Evolutionary conservation across 345 rosid genomes (phyloP), one percentile per base, ranked within the genome.

Genomic region (Clausena lansium): DNA sequence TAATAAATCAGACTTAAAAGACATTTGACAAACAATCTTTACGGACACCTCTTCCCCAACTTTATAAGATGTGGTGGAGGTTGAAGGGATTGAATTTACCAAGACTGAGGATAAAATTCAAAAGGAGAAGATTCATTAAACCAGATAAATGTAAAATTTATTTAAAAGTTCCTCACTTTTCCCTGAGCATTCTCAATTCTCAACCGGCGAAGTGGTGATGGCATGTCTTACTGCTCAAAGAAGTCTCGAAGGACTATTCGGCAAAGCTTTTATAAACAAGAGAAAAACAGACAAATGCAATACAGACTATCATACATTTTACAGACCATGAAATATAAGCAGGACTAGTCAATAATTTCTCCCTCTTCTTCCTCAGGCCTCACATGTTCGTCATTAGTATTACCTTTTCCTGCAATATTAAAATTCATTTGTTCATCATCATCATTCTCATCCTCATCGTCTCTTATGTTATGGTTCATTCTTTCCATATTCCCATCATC

Each of bases 361-460:
- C 91, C 95, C 79, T 89, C 94, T 74, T 83, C 93, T 68, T 77
- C 86, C 58, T 72, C 87, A 25, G 67, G n/a, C n/a, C 13, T 77
- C 9, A 28, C 58, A 32, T 52, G 24, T 74, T 80, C 75, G 15
- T 33, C 70, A 15, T 22, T 35, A 17, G 57, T n/a, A 25, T 15
- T 70, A 39, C 5, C 54, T 24, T 73, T 78, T 70, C 67, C 85
- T 61, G 25, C 6, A 0, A 39, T 74, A 58, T 19, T 15, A 55
- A 58, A 10, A 27, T 38, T 59, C 60, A n/a, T 65, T 69, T 63
- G 67, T 55, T 79, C 79, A 24, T 20, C 61, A 45, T 61, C 62
- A 36, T 24, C 77, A 59, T 13, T 65, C 6, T 65, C 13, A 3
- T 80, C 74, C 2, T 35, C 65, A 20, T 63, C 28, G 30, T 20